Conservation (phyloP, 2,329 filamentous ascomycete species). For the Aspergillus latus region DNA sequence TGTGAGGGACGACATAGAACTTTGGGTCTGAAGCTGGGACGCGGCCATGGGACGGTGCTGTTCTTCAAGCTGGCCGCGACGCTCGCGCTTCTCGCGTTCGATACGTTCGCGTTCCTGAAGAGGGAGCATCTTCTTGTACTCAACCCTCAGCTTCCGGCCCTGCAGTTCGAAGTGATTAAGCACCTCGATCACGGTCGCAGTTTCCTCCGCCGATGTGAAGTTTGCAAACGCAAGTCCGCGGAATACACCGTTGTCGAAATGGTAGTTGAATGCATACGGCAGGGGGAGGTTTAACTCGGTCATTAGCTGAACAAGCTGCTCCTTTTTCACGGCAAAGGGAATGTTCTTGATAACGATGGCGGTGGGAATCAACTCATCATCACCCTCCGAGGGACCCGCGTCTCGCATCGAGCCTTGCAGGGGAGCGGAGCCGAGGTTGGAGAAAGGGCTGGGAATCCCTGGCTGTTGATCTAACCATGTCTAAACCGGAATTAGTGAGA, state of each 20-base stretch:
- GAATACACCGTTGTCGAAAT: slow-evolving; percentile 98
- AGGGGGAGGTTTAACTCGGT: slow-evolving; percentile 88
- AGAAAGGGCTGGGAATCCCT: slow-evolving; percentile 48
- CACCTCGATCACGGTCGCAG: slow-evolving; percentile 82
- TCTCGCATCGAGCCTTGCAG: slow-evolving; percentile 46
- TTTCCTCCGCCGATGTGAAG: slow-evolving; percentile 94
- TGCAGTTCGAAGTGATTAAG: slow-evolving; percentile 97
- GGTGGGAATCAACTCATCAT: slow-evolving; percentile 91
- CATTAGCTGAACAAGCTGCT: slow-evolving; percentile 91
- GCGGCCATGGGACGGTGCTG: slow-evolving; percentile 75
- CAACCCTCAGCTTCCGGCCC: slow-evolving; percentile 88
- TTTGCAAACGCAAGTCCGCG: slow-evolving; percentile 95
- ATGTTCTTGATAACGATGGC: slow-evolving; percentile 99
- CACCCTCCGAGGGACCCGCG: slow-evolving; percentile 41
- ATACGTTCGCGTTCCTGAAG: slow-evolving; percentile 92
- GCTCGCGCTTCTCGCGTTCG: slow-evolving; percentile 93
- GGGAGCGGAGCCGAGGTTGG: slow-evolving; percentile 44
- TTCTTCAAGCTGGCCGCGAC: slow-evolving; percentile 92
- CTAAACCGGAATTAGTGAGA: slow-evolving; percentile 38
- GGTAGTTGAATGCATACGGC: slow-evolving; percentile 98
- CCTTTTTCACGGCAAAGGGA: slow-evolving; percentile 96
- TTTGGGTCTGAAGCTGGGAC: slow-evolving; percentile 74
- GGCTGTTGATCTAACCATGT: slow-evolving; percentile 63
- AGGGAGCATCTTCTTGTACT: slow-evolving; percentile 99
- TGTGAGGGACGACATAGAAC: slow-evolving; percentile 78